Percentiles rank a stretch among this genome's conserved stretches.
phyloP scores from a whole-genome alignment of 441 rosid genomes.

The Croton setiger region DNA sequence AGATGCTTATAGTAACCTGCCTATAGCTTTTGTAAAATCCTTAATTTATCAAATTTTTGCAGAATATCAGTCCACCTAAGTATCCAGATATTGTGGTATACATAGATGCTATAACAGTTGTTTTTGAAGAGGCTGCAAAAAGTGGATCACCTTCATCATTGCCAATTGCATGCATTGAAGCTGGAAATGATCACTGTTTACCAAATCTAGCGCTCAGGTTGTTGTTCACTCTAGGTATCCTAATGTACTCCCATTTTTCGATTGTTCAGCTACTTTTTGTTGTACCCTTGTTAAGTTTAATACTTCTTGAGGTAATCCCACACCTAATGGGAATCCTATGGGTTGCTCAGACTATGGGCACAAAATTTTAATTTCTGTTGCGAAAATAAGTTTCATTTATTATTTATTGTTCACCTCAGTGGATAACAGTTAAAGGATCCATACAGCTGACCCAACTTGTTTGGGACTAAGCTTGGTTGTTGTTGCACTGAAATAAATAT shows the following conservation, averaged over 20 bases:
- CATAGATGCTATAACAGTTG: constrained; percentile 85
- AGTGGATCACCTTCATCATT: constrained; percentile 65
- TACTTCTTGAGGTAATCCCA: too few species aligned
- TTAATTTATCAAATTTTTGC: constrained; percentile 29
- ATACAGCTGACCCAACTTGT: too few species aligned
- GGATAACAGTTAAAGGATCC: too few species aligned
- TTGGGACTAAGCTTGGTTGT: too few species aligned
- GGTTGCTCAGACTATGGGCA: too few species aligned
- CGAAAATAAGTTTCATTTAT: too few species aligned
- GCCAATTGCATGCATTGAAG: constrained; percentile 92
- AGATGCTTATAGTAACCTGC: neutral
- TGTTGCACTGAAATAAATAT: too few species aligned
- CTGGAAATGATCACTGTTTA: constrained; percentile 76
- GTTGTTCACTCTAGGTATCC: constrained; percentile 26
- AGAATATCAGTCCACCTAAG: constrained; percentile 81
- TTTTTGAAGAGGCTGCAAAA: constrained; percentile 80
- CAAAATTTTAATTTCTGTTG: too few species aligned
- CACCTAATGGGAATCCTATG: neutral
- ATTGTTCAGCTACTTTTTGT: constrained; percentile 13
- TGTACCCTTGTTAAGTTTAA: neutral
- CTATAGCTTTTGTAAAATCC: neutral
- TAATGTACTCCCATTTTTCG: constrained; percentile 19
- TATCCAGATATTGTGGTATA: constrained; percentile 70
- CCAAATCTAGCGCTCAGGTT: constrained; percentile 96
- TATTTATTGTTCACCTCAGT: too few species aligned